These are phyloP conservation scores for Rhodotorula paludigena DNA, from an alignment of 768 basidiomycete genomes.

Conservation along the genomic window DNA sequence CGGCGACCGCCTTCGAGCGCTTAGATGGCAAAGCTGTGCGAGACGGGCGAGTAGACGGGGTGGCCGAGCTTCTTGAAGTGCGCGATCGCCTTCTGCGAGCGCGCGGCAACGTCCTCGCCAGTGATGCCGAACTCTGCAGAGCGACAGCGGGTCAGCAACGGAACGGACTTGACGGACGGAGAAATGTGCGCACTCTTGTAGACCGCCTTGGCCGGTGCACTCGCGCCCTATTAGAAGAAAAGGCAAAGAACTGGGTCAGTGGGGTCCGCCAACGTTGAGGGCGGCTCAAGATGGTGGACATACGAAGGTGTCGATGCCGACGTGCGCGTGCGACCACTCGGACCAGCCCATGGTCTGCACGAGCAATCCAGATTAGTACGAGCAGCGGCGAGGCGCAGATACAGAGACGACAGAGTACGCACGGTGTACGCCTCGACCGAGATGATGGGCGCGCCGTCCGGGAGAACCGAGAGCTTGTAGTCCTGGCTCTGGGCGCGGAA, in stretches of 20 bases:
- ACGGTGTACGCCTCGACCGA: slow-evolving; percentile 74
- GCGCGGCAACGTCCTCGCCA: slow-evolving; percentile 67
- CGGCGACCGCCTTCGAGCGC: too few species aligned
- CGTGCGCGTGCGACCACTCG: slow-evolving; percentile 77
- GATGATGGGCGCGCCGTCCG: slow-evolving; percentile 82
- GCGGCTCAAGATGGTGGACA: not conserved
- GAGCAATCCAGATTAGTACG: not conserved
- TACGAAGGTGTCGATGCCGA: slow-evolving; percentile 59
- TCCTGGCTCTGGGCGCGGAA: slow-evolving; percentile 71
- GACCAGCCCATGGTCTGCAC: slow-evolving; percentile 71
- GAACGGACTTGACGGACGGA: too few species aligned
- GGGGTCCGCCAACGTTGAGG: not conserved
- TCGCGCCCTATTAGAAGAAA: slow-evolving; percentile 56
- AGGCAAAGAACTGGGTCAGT: slow-evolving; percentile 57
- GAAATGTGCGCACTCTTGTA: too few species aligned
- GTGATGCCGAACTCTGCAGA: slow-evolving; percentile 85
- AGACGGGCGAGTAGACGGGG: slow-evolving; percentile 31
- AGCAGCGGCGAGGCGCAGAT: slow-evolving; percentile 12
- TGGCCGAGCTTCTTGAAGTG: slow-evolving; percentile 75
- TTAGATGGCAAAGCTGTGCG: slow-evolving; percentile 18
- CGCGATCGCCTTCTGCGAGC: slow-evolving; percentile 77
- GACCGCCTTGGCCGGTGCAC: slow-evolving; percentile 53
- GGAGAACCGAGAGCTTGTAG: slow-evolving; percentile 76
- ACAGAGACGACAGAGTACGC: slow-evolving; percentile 31
- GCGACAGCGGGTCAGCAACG: too few species aligned